phyloP scores from a whole-genome alignment of 2,329 filamentous ascomycete genomes.

The Didymella pinodella region DNA sequence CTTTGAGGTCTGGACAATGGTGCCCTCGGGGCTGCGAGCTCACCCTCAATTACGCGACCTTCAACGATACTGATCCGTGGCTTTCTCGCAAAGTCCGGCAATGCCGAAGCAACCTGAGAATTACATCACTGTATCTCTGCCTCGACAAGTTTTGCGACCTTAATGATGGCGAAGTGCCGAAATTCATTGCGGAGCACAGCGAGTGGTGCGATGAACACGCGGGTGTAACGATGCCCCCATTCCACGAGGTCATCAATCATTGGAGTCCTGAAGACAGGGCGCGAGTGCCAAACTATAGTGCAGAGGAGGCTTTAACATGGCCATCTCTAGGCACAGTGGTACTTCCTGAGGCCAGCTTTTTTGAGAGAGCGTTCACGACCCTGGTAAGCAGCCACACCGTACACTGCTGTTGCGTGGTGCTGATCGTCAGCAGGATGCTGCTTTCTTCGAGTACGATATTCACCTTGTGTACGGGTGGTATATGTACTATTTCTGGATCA shows the following conservation, averaged over 20 bases:
- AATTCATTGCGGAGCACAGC: constrained; percentile 31
- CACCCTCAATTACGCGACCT: constrained; percentile 39
- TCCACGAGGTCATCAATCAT: constrained; percentile 33
- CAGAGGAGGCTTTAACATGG: constrained; percentile 32
- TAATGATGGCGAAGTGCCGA: constrained; percentile 21
- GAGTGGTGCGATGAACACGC: constrained; percentile 35
- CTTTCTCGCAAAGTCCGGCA: constrained; percentile 37
- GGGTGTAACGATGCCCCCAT: constrained; percentile 36
- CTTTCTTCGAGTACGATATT: constrained; percentile 40
- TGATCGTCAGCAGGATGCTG: constrained; percentile 32
- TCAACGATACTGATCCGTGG: constrained; percentile 42
- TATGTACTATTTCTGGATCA: constrained; percentile 46
- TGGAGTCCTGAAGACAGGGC: constrained; percentile 32
- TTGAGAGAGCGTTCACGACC: constrained; percentile 40
- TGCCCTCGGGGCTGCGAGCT: constrained; percentile 45
- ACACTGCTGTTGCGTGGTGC: not conserved
- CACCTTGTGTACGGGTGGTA: constrained; percentile 44
- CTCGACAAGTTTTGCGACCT: constrained; percentile 35
- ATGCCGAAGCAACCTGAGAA: constrained; percentile 38
- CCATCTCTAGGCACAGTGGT: constrained; percentile 30
- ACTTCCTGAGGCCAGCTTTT: constrained; percentile 33
- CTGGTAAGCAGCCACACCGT: constrained; percentile 29
- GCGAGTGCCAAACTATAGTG: constrained; percentile 26
- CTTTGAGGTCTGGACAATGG: constrained; percentile 32
- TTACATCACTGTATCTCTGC: constrained; percentile 43